These are phyloP conservation scores for Colletotrichum scovillei DNA, from an alignment of 2,329 filamentous ascomycete genomes.

Conservation along the genomic window DNA sequence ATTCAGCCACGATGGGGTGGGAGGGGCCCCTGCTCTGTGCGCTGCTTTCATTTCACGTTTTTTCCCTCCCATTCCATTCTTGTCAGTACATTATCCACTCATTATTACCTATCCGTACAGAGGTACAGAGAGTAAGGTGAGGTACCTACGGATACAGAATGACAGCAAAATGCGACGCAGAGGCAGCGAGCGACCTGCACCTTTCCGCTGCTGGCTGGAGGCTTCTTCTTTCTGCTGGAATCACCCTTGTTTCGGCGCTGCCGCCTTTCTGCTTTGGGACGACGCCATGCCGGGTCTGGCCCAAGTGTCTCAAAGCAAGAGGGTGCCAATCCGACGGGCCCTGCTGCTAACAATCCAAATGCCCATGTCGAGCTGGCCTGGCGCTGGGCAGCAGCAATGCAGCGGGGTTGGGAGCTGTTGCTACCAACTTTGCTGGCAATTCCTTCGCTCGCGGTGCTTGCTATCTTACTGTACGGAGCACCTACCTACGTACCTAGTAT, in stretches of 20 bases:
- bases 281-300: slow-evolving; percentile 8
- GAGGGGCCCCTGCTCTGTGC: slow-evolving; percentile 2
- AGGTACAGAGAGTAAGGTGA: neutral
- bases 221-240: slow-evolving; percentile 7
- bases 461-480: too few species aligned
- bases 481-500: too few species aligned
- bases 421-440: neutral
- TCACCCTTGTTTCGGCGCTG: slow-evolving; percentile 28
- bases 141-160: too few species aligned
- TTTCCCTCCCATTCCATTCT: neutral
- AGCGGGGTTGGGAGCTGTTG: neutral
- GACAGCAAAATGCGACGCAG: neutral
- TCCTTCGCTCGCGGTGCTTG: neutral
- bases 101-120: slow-evolving; percentile 1
- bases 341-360: slow-evolving; percentile 12
- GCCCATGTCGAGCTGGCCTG: neutral
- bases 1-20: slow-evolving; percentile 30
- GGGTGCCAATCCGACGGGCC: slow-evolving; percentile 27
- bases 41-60: slow-evolving; percentile 15
- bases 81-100: too few species aligned
- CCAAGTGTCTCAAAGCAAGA: neutral
- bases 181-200: slow-evolving; percentile 8
- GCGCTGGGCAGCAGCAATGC: too few species aligned
- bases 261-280: slow-evolving; percentile 29
- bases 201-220: slow-evolving; percentile 6